Percentiles rank a stretch among this genome's conserved stretches.
phyloP scores from a whole-genome alignment of 1,284 basidiomycete genomes.

The Wallemia hederae region DNA sequence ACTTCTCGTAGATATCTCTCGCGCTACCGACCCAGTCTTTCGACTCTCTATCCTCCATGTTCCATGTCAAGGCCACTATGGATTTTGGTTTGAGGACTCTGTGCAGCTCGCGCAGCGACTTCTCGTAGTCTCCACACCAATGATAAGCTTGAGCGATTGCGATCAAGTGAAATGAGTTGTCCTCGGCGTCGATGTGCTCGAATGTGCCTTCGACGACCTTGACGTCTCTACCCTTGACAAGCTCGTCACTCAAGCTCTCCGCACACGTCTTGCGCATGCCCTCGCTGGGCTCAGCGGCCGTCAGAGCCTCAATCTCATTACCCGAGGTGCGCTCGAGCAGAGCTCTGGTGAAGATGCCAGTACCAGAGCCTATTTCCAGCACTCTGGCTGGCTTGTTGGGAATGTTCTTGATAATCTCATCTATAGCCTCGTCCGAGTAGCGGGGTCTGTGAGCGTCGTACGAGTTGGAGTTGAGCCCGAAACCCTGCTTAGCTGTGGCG shows the following conservation, averaged over 20 bases:
- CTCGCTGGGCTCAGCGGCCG: constrained; percentile 33
- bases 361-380: constrained; percentile 29
- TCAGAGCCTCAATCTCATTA: constrained; percentile 22
- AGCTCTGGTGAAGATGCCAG: constrained; percentile 48
- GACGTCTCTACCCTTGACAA: constrained; percentile 23
- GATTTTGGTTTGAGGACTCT: constrained; percentile 38
- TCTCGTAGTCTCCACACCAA: constrained; percentile 43
- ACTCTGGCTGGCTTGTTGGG: constrained; percentile 14
- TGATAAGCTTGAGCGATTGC: constrained; percentile 31
- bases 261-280: constrained; percentile 4
- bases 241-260: constrained; percentile 36
- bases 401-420: background rate
- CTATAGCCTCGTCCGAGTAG: background rate
- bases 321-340: constrained; percentile 29
- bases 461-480: background rate
- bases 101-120: constrained; percentile 32
- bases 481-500: background rate
- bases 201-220: constrained; percentile 32
- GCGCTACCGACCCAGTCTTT: constrained; percentile 37
- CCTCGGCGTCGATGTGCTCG: constrained; percentile 25
- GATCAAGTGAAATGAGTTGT: constrained; percentile 8
- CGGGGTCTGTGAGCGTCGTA: background rate
- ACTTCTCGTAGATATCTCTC: constrained; percentile 31
- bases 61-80: constrained; percentile 39
- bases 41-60: constrained; percentile 31